Conservation (phyloP, 768 basidiomycete species). For the Sporobolomyces roseus region DNA sequence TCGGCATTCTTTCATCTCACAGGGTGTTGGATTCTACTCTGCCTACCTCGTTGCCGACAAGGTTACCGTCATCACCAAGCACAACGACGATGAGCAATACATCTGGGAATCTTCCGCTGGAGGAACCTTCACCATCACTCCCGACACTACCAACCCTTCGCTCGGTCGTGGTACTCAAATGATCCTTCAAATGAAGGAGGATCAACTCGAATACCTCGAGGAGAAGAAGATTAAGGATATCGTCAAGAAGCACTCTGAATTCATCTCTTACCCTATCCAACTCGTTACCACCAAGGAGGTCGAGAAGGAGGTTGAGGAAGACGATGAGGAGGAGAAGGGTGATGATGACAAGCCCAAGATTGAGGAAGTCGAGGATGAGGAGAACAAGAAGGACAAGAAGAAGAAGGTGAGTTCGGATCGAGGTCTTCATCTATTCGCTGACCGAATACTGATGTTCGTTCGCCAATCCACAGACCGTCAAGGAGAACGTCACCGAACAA, state of each 20-base stretch:
- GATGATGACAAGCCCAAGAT: conserved; percentile 50
- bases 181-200: conserved; percentile 91
- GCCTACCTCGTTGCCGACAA: conserved; percentile 98
- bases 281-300: conserved; percentile 98
- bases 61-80: conserved; percentile 97
- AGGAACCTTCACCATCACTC: conserved; percentile 98
- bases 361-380: conserved; percentile 74
- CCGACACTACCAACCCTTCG: conserved; percentile 79
- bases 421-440: neutral
- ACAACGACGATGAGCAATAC: conserved; percentile 99
- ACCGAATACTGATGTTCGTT: conserved; percentile 66
- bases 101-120: conserved; percentile 99
- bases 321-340: conserved; percentile 71
- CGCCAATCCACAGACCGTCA: conserved; percentile 56
- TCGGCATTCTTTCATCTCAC: conserved; percentile 47
- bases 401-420: conserved; percentile 57
- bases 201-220: conserved; percentile 97
- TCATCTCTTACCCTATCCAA: conserved; percentile 99
- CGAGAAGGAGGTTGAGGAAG: conserved; percentile 74
- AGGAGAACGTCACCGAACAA: conserved; percentile 73
- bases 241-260: conserved; percentile 99
- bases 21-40: conserved; percentile 98
- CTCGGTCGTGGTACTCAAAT: conserved; percentile 92
- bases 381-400: conserved; percentile 64
- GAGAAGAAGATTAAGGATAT: conserved; percentile 99